phyloP scores from a whole-genome alignment of 2,329 filamentous ascomycete species.

The Sporothrix phasma region DNA sequence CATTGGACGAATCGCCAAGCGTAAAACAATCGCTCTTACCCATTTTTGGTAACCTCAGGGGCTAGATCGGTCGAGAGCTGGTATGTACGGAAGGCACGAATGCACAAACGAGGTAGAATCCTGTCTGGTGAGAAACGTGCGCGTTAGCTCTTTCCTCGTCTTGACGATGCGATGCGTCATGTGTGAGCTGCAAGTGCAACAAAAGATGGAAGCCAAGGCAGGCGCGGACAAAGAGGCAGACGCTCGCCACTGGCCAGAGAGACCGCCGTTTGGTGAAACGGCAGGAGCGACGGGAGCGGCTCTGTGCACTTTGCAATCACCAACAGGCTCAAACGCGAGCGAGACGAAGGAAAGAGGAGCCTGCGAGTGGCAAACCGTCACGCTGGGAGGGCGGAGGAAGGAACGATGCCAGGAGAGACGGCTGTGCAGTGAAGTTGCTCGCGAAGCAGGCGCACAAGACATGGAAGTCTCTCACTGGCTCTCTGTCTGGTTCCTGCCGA shows the following conservation, averaged over 20 bases:
- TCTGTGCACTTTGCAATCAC: neutral
- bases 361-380: neutral
- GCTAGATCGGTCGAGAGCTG: slow-evolving; percentile 1
- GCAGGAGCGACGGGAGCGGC: neutral
- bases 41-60: slow-evolving; percentile 29
- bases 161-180: neutral
- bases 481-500: neutral
- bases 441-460: neutral
- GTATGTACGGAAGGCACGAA: slow-evolving; percentile 15
- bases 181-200: neutral
- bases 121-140: neutral
- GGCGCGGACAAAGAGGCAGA: too few species aligned
- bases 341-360: neutral
- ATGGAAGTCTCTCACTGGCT: neutral
- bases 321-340: too few species aligned
- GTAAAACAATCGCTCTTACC: slow-evolving; percentile 31
- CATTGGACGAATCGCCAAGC: slow-evolving; percentile 7
- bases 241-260: neutral
- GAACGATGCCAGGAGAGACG: neutral
- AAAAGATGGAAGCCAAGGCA: neutral
- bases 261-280: slow-evolving; percentile 5
- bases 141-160: slow-evolving; percentile 5
- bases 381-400: neutral
- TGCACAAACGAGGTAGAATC: neutral
- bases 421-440: neutral